Conservation (phyloP, 2,329 filamentous ascomycete species). For the Fusarium sp. region DNA sequence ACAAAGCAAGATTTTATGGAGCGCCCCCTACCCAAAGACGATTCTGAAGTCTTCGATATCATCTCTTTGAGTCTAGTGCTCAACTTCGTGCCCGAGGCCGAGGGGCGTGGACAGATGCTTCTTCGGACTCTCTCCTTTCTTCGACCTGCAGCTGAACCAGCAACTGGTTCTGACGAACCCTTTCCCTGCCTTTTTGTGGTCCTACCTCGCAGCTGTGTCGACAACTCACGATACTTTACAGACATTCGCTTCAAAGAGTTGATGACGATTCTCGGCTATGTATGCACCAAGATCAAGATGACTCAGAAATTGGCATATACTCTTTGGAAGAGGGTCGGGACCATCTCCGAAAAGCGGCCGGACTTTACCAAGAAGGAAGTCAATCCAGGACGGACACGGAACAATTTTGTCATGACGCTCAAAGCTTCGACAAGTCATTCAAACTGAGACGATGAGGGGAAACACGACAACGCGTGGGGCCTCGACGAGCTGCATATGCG, state of each 20-base stretch:
- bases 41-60: constrained; percentile 79
- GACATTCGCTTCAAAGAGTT: constrained; percentile 74
- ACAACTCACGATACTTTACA: constrained; percentile 90
- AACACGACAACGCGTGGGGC: constrained; percentile 25
- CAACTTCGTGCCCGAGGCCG: constrained; percentile 88
- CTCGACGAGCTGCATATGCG: constrained; percentile 38
- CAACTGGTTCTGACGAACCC: constrained; percentile 40
- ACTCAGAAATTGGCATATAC: constrained; percentile 89
- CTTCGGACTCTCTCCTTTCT: constrained; percentile 78
- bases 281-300: constrained; percentile 70
- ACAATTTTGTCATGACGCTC: constrained; percentile 90
- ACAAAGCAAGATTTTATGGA: constrained; percentile 94
- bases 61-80: constrained; percentile 92
- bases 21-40: constrained; percentile 73
- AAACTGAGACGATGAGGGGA: constrained; percentile 20
- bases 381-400: constrained; percentile 77
- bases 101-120: constrained; percentile 85
- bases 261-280: constrained; percentile 81
- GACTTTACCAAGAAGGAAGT: constrained; percentile 73
- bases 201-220: constrained; percentile 85
- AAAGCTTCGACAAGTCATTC: constrained; percentile 44
- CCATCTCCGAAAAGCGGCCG: constrained; percentile 13
- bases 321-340: constrained; percentile 71
- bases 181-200: constrained; percentile 87
- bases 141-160: constrained; percentile 41